Percentiles rank a stretch among this genome's conserved stretches.
Conservation (phyloP, 2,329 filamentous ascomycete species). For the Dothideomycetes sp. region DNA sequence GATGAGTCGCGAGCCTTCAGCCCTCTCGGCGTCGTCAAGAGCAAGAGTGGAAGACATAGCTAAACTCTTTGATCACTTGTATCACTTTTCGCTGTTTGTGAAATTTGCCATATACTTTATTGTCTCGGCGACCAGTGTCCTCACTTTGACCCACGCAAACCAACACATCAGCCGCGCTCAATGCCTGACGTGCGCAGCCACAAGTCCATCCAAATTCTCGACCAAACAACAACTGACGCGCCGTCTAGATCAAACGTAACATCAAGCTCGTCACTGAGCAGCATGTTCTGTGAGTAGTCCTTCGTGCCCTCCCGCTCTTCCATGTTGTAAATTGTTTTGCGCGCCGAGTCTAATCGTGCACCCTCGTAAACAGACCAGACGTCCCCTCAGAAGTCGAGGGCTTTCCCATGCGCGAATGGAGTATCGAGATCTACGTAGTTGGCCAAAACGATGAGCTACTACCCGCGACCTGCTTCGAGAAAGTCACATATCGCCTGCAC, state of each 20-base stretch:
- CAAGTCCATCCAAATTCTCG: background rate
- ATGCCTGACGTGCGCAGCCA: slow-evolving; percentile 32
- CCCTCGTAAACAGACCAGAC: slow-evolving; percentile 30
- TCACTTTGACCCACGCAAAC: background rate
- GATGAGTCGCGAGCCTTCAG: too few relatives aligned
- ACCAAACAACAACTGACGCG: slow-evolving; percentile 9
- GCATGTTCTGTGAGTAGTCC: slow-evolving; percentile 63
- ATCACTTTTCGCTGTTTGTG: background rate
- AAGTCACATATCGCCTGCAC: slow-evolving; percentile 86
- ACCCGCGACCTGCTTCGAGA: slow-evolving; percentile 77
- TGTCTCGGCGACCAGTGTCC: background rate
- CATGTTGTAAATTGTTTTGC: background rate
- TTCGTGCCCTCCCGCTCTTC: background rate
- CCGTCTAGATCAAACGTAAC: slow-evolving; percentile 63
- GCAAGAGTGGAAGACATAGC: background rate
- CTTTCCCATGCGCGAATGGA: slow-evolving; percentile 90
- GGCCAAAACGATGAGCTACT: slow-evolving; percentile 81
- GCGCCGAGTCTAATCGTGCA: background rate
- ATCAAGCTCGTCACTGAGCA: slow-evolving; percentile 93
- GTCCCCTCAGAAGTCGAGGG: slow-evolving; percentile 75
- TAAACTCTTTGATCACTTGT: background rate
- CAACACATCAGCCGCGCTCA: background rate
- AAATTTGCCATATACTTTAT: background rate
- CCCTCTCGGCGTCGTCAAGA: too few relatives aligned
- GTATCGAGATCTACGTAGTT: slow-evolving; percentile 71